Conservation (phyloP, 2,329 filamentous ascomycete genomes). For the Penicillium sp. region DNA sequence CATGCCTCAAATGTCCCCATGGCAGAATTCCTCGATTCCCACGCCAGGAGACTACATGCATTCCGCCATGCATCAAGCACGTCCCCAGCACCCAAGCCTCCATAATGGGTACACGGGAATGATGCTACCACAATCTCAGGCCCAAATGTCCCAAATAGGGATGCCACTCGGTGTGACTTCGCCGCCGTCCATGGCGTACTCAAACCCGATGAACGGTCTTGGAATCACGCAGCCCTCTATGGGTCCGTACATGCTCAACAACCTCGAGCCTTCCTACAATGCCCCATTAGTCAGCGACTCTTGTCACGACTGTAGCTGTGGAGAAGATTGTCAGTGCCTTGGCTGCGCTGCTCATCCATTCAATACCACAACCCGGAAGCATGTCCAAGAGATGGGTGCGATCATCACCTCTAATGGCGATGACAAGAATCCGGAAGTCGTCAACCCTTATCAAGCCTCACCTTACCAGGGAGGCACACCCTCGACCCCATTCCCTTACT, state of each 20-base stretch:
- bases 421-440: slow-evolving; percentile 22
- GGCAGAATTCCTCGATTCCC: slow-evolving; percentile 24
- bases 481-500: slow-evolving; percentile 20
- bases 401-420: slow-evolving; percentile 40
- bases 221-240: slow-evolving; percentile 20
- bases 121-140: background rate
- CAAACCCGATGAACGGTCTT: slow-evolving; percentile 18
- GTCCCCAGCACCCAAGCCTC: background rate
- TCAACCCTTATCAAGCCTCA: slow-evolving; percentile 23
- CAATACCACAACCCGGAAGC: slow-evolving; percentile 47
- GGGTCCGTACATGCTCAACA: slow-evolving; percentile 12
- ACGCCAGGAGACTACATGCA: slow-evolving; percentile 17
- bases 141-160: background rate
- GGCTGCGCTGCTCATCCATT: slow-evolving; percentile 50
- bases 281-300: slow-evolving; percentile 18
- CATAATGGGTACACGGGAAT: slow-evolving; percentile 5
- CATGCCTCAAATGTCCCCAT: slow-evolving; percentile 19
- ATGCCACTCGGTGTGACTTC: slow-evolving; percentile 11
- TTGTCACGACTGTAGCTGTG: slow-evolving; percentile 44
- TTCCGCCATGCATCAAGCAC: slow-evolving; percentile 1
- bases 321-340: slow-evolving; percentile 48
- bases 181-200: slow-evolving; percentile 14
- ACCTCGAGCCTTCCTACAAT: slow-evolving; percentile 13
- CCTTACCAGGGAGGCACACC: slow-evolving; percentile 20
- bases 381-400: slow-evolving; percentile 48